Conservation (phyloP, 2,329 filamentous ascomycete genomes). For the Hypoxylon sp. region DNA sequence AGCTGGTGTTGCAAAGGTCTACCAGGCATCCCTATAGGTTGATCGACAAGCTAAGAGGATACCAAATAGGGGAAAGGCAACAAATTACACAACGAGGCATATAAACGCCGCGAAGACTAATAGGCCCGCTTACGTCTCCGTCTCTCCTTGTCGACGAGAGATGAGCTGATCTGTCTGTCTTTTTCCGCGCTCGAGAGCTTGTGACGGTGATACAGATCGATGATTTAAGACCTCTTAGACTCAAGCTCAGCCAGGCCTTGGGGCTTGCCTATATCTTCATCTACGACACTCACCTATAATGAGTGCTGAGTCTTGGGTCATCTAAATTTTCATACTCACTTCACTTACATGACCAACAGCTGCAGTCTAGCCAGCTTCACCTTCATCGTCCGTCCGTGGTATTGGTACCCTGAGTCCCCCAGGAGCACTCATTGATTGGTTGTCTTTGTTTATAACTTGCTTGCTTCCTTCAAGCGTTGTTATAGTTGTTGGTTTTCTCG, state of each 20-base stretch:
- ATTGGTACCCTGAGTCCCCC: conserved; percentile 1
- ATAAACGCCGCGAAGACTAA: conserved; percentile 5
- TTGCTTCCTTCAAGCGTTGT: neutral
- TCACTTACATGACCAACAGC: conserved; percentile 10
- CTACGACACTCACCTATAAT: conserved; percentile 17
- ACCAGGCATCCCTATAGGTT: neutral
- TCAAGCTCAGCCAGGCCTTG: conserved; percentile 2
- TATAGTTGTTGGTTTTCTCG: neutral
- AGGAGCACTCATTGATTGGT: conserved; percentile 8
- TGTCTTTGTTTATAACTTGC: conserved; percentile 20
- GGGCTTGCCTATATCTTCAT: conserved; percentile 21
- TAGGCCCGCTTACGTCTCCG: conserved; percentile 2
- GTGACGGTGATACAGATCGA: conserved; percentile 27
- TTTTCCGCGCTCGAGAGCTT: conserved; percentile 3
- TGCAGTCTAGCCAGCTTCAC: neutral
- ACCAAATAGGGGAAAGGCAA: neutral
- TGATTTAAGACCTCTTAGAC: conserved; percentile 2
- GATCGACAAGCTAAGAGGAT: neutral
- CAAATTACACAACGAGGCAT: neutral
- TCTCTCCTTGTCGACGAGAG: conserved; percentile 9
- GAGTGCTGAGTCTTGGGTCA: conserved; percentile 11
- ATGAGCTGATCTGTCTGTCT: neutral
- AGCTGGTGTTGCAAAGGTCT: conserved; percentile 6
- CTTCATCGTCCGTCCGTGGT: neutral
- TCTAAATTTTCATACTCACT: conserved; percentile 10